Conservation (phyloP, 1,284 basidiomycete genomes). For the Pisolithus thermaeus region DNA sequence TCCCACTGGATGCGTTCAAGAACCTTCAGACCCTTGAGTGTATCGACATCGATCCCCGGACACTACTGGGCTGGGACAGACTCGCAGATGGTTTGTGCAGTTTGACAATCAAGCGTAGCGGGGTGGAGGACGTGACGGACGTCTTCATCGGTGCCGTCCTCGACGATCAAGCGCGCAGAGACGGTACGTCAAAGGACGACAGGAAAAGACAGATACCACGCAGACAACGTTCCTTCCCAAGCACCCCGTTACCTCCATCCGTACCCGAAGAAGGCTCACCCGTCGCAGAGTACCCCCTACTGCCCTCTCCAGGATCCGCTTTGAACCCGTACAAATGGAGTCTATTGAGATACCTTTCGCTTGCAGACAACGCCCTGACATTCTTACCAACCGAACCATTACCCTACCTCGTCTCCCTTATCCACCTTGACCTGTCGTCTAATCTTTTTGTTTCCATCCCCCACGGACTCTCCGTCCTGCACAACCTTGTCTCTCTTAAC, state of each 20-base stretch:
- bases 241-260: constrained; percentile 48
- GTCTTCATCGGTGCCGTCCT: constrained; percentile 73
- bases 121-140: constrained; percentile 78
- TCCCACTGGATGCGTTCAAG: constrained; percentile 83
- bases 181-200: constrained; percentile 45
- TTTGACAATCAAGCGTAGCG: constrained; percentile 71
- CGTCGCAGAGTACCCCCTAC: constrained; percentile 23
- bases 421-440: constrained; percentile 85
- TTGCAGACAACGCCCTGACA: constrained; percentile 79
- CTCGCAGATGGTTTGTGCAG: constrained; percentile 67
- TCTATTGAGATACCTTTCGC: constrained; percentile 70
- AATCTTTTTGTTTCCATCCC: constrained; percentile 88
- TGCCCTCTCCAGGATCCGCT: constrained; percentile 27
- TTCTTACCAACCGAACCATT: constrained; percentile 75
- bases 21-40: constrained; percentile 72
- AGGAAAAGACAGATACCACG: constrained; percentile 41
- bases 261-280: constrained; percentile 50
- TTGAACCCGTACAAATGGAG: constrained; percentile 74
- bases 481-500: constrained; percentile 82
- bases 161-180: constrained; percentile 64
- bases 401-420: constrained; percentile 67
- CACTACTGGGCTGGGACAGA: constrained; percentile 81
- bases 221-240: constrained; percentile 45
- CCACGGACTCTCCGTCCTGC: constrained; percentile 65
- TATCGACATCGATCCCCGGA: constrained; percentile 76